Evolutionary conservation across 768 basidiomycete species (phyloP), one percentile per base, ranked within the genome.

Genomic region (Clitopilus passeckerianus): DNA sequence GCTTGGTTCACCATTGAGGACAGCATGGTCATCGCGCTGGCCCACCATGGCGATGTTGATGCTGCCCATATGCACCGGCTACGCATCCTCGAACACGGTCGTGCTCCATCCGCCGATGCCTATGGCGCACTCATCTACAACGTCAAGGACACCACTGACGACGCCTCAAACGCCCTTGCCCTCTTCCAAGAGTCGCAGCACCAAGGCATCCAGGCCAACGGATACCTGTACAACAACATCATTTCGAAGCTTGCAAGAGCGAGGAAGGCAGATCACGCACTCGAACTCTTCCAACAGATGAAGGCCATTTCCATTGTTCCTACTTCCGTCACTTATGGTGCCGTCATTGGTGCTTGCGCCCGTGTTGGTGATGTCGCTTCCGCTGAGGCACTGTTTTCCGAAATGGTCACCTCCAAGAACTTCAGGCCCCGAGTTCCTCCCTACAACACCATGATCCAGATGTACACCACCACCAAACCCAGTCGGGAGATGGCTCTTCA

Each of bases 381-480:
- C 0, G 97, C 97, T 5, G 91, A 92, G 71, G 75, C 78, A 8
- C 74, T 97, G 50, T 99, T 97, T 75, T 68, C 73, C 58, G 95
- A 98, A 76, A 98, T 99, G 97, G 71, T 77, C 0, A 63, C 72
- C 46, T 78, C 85, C 60, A 77, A 72, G 34, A 89, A 87, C 64
- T 98, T 94, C 80, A 89, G 81, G 74, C 89, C 95, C 8, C 81
- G 95, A 6, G 87, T 97, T 0, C 97, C 96, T 18, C 96, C 96
- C 0, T 99, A 87, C 80, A 99, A 99, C 75, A 95, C 90, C 34
- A 97, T 99, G 95, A 98, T 99, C 85, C 97, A 99, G 71, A 79
- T 96, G 66, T 95, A 93, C 74, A 88, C 90, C 54, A 85, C 88
- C 58, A 94, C 90, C n/a, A 91, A 90, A 71, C 96, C 94, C 1